A percentile compares a stretch with the other conserved stretches of the same genome.
These are phyloP conservation scores for Aspergillus coremiiformis DNA, from an alignment of 495 filamentous ascomycete genomes.

Conservation along the genomic window DNA sequence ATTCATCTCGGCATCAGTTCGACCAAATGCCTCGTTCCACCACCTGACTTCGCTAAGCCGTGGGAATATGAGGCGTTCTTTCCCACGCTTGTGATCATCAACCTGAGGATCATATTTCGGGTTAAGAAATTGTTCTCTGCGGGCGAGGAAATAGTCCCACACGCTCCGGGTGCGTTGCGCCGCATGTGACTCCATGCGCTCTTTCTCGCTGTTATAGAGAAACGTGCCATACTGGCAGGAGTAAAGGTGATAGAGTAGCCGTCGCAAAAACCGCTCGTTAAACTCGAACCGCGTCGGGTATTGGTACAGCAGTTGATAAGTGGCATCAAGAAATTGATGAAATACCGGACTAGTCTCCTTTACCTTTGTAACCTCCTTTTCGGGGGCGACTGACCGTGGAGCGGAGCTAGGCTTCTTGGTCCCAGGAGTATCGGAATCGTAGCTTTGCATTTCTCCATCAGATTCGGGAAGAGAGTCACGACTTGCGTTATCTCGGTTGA, in stretches of 20 bases:
- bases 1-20: slow-evolving; percentile 91
- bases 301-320: slow-evolving; percentile 83
- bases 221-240: slow-evolving; percentile 97
- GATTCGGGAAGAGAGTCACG: slow-evolving; percentile 56
- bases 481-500: slow-evolving; percentile 66
- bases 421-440: slow-evolving; percentile 41
- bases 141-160: slow-evolving; percentile 89
- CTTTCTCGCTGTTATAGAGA: slow-evolving; percentile 88
- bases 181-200: slow-evolving; percentile 67
- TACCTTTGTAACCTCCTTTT: slow-evolving; percentile 53
- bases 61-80: slow-evolving; percentile 81
- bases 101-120: slow-evolving; percentile 66
- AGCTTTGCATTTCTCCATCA: slow-evolving; percentile 53
- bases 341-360: slow-evolving; percentile 96
- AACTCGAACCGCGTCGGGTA: slow-evolving; percentile 91
- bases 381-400: slow-evolving; percentile 32
- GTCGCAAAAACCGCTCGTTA: slow-evolving; percentile 87
- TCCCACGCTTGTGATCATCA: slow-evolving; percentile 68
- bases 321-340: slow-evolving; percentile 95
- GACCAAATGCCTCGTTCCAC: slow-evolving; percentile 87
- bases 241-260: slow-evolving; percentile 89
- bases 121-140: slow-evolving; percentile 73
- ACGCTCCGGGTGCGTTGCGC: slow-evolving; percentile 74
- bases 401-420: slow-evolving; percentile 36
- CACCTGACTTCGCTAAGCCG: slow-evolving; percentile 61